Evolutionary conservation across 352 stramenopile genomes (phyloP).

Genomic region (Phytophthora litchii): DNA sequence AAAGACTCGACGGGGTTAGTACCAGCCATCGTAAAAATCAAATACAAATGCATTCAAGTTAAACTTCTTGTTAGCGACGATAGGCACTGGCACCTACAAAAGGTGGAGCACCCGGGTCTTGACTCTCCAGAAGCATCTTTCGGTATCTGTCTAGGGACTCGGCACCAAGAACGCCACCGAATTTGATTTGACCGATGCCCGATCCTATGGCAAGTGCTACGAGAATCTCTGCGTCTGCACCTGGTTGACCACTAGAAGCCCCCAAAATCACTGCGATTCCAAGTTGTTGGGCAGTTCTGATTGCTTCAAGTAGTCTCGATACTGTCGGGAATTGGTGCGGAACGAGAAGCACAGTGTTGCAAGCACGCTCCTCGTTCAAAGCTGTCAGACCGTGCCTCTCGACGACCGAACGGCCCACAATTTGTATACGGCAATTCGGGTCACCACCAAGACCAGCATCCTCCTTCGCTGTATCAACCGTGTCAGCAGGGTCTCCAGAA

Average conservation of each 20-base stretch:
- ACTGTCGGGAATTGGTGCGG: slow-evolving; percentile 63
- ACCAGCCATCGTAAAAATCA: neutral
- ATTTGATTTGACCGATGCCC: slow-evolving; percentile 68
- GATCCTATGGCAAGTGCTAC: slow-evolving; percentile 54
- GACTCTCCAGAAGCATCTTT: slow-evolving; percentile 47
- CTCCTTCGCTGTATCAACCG: slow-evolving; percentile 10
- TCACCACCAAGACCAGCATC: slow-evolving; percentile 40
- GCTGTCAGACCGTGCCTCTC: slow-evolving; percentile 44
- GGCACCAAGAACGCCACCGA: slow-evolving; percentile 53
- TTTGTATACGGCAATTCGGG: slow-evolving; percentile 51
- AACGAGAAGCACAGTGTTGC: slow-evolving; percentile 62
- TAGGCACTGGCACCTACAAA: slow-evolving; percentile 48
- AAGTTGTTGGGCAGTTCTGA: slow-evolving; percentile 55
- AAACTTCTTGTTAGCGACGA: slow-evolving; percentile 22
- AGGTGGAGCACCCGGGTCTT: slow-evolving; percentile 46
- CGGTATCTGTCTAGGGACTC: slow-evolving; percentile 67
- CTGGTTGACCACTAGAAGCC: slow-evolving; percentile 35
- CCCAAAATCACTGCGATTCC: slow-evolving; percentile 62
- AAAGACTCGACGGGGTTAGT: neutral
- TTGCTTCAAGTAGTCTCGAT: slow-evolving; percentile 43
- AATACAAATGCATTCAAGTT: slow-evolving; percentile 20
- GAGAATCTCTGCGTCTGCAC: slow-evolving; percentile 46
- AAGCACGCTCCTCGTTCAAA: slow-evolving; percentile 55
- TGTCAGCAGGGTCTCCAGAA: slow-evolving; percentile 13
- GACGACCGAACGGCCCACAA: slow-evolving; percentile 47